Base-by-base conservation (phyloP, 2,329 filamentous ascomycete genomes). In the Neopestalotiopsis clavispora region DNA sequence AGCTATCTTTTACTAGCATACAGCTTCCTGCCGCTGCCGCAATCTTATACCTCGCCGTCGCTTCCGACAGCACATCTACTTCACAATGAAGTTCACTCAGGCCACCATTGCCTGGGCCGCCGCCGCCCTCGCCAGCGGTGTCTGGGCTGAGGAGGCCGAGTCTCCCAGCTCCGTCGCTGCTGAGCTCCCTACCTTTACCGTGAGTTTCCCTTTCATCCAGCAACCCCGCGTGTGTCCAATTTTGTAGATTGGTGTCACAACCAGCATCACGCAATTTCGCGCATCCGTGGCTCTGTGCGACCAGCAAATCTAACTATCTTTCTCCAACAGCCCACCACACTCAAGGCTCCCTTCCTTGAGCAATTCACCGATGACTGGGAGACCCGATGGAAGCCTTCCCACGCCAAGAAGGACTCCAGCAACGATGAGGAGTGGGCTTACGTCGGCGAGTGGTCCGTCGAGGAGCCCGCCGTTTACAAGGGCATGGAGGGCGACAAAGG, bases 341-440 rank as follows among this genome's bases (percentile, higher is more conserved):
- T 98, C 78, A 96, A 98, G 85, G 96, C 92, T 75, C 94, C 94
- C 70, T 99, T 99, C 89, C 86, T 98, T 73, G 96, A 99, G 87
- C 96, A 99, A 84, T 99, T 99, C 87, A 97, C 94, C 84, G 93
- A 97, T 75, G 95, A 94, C 84, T 98, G 95, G 95, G 92, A 98
- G 75, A 85, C 88, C 74, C 89, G 95, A 84, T 99, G 96, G 96
- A 94, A 95, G 84, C 90, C 92, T 69, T 98, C 95, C 63, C 92
- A 96, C 80, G 96, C 96, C 75, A 98, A 98, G 90, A 99, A 99
- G 90, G 92, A 95, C 74, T 87, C 82, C 72, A 83, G 93, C 78
- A 90, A 91, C 74, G 94, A 97, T 74, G 94, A 97, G 80, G 95
- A 98, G 80, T 98, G 96, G 96, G 94, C 95, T 68, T 99, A 97